Evolutionary conservation across 257 asterid genomes (phyloP).

Genomic region (Avicennia marina): DNA sequence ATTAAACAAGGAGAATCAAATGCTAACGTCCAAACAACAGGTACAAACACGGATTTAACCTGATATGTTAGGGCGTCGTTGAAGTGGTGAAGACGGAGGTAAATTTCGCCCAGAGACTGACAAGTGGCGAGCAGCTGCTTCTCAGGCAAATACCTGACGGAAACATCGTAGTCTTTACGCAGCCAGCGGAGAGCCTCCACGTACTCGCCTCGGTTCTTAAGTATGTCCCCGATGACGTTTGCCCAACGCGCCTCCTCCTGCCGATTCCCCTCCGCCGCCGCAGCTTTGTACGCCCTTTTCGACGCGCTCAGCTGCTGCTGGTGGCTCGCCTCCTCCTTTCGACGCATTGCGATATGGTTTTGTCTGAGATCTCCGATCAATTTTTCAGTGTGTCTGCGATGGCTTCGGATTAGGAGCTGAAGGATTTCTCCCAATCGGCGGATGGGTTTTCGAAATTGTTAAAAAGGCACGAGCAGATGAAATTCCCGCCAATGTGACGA

Average conservation of each 20-base stretch:
- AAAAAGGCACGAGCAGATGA: background rate
- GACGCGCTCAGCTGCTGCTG: constrained; percentile 55
- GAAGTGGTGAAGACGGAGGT: constrained; percentile 61
- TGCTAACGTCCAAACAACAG: background rate
- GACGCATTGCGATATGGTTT: constrained; percentile 31
- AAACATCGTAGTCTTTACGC: constrained; percentile 75
- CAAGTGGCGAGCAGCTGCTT: constrained; percentile 85
- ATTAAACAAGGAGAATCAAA: background rate
- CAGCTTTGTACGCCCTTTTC: constrained; percentile 50
- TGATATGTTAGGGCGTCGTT: constrained; percentile 64
- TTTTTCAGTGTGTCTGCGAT: background rate
- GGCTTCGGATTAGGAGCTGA: constrained; percentile 1
- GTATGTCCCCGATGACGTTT: constrained; percentile 67
- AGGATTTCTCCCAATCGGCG: background rate
- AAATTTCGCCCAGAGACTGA: constrained; percentile 88
- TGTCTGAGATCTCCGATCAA: constrained; percentile 2
- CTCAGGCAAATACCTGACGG: constrained; percentile 44
- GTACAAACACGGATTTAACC: constrained; percentile 40
- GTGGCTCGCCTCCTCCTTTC: constrained; percentile 44
- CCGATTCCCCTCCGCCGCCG: constrained; percentile 57
- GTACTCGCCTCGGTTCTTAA: constrained; percentile 84
- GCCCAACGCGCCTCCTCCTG: constrained; percentile 99
- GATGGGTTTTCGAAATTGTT: background rate
- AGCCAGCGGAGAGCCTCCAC: constrained; percentile 85
- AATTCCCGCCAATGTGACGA: constrained; percentile 16